Evolutionary conservation across 2,329 filamentous ascomycete species (phyloP), one percentile per base, ranked within the genome.

Genomic region (Aspergillus udagawae): DNA sequence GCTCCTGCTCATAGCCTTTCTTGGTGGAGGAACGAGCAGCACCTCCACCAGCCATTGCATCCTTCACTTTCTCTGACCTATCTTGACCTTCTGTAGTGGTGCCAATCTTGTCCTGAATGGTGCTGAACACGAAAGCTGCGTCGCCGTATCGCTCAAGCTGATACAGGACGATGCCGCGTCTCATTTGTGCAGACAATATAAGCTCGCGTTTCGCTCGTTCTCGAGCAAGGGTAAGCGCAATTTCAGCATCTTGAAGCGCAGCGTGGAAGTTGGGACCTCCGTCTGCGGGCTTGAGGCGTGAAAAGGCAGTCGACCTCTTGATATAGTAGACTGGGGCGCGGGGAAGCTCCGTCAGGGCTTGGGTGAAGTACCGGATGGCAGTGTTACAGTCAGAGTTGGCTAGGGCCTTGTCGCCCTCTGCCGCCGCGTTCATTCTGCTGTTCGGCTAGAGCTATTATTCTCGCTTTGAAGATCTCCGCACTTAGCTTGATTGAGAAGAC

Each of bases 161-260:
- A 72, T 86, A 89, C 27, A 93, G 80, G 10, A 88, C 83, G 12
- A 96, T 84, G 4, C 85, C 89, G 41, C 93, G 85, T 64, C 92
- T 86, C 67, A 94, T 85, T 67, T 97, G 91, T 1, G 90, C 88
- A n/a, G 91, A 84, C 49, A 86, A 81, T 72, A 97, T 91, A 29
- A 89, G 82, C 62, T 91, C 85, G 52, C 89, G 85, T 66, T 87
- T 89, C 32, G 83, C 89, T 44, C 93, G 88, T 60, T 87, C 81
- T 27, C 77, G 78, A 2, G 87, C 88, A 3, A 82, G 75, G 41
- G 82, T 75, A 53, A 89, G 82, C 2, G 86, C 89, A 50, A 81
- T 80, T 60, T 91, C 85, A 41, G 88, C 86, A 73, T 92, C 89
- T 42, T 77, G 79, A 48, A 94, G 82, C 1, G 91, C 89, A 14